Conservation (phyloP, 345 rosid species). For the Populus ilicifolia region DNA sequence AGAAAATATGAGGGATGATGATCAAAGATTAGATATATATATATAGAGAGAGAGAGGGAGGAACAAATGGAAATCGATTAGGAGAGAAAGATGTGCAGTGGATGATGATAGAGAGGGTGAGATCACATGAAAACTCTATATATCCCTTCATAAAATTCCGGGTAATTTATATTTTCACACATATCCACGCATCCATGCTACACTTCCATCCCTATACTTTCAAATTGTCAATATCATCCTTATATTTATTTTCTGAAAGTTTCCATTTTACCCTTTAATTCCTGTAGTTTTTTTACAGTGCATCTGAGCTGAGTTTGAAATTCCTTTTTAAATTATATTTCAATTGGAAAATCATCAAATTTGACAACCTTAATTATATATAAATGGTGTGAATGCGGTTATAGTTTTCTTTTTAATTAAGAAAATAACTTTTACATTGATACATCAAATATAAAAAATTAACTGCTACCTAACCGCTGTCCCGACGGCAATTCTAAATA, state of each 20-base stretch:
- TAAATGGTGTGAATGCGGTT: too few relatives aligned
- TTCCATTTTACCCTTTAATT: too few relatives aligned
- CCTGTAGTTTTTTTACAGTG: too few relatives aligned
- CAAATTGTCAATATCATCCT: neutral
- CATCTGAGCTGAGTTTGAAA: too few relatives aligned
- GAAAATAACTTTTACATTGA: too few relatives aligned
- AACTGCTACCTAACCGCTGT: too few relatives aligned
- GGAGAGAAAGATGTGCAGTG: neutral
- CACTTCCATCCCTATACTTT: neutral
- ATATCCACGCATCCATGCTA: neutral
- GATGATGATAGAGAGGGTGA: neutral
- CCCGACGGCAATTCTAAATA: too few relatives aligned
- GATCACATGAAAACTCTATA: neutral
- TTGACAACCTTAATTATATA: too few relatives aligned
- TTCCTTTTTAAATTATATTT: too few relatives aligned
- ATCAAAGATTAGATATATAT: neutral
- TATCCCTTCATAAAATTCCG: neutral
- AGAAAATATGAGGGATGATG: neutral
- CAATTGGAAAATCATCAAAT: too few relatives aligned
- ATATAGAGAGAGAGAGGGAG: neutral
- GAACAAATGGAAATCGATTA: neutral
- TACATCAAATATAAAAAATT: too few relatives aligned
- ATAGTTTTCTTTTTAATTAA: too few relatives aligned
- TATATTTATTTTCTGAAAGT: neutral
- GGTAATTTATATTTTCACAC: neutral